Evolutionary conservation across 768 basidiomycete genomes (phyloP).

Genomic region (Cyclocybe cylindracea): DNA sequence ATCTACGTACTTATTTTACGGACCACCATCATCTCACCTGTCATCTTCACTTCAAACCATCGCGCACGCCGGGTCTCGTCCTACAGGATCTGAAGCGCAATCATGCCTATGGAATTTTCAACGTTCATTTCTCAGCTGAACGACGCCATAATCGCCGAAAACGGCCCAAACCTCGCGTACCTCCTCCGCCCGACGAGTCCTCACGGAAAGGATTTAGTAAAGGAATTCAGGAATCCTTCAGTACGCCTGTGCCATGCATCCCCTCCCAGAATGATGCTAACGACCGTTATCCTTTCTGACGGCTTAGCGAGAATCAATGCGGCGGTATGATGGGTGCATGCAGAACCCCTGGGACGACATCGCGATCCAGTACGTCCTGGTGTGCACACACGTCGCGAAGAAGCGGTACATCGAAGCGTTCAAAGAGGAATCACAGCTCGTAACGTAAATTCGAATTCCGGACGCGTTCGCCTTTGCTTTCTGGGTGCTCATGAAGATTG

Average conservation of each 20-base stretch:
- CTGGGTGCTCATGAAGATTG: not conserved
- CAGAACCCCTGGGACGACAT: constrained; percentile 85
- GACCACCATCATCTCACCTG: no score
- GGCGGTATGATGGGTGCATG: constrained; percentile 61
- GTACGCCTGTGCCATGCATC: constrained; percentile 23
- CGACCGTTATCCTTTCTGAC: constrained; percentile 10
- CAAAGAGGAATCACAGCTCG: constrained; percentile 74
- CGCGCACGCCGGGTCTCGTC: no score
- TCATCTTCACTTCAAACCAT: no score
- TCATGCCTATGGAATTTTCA: constrained; percentile 56
- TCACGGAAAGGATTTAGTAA: constrained; percentile 75
- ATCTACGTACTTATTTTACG: no score
- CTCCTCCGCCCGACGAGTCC: constrained; percentile 76
- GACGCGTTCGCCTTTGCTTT: no score
- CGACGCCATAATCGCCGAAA: constrained; percentile 59
- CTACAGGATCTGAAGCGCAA: no score
- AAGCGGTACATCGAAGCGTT: constrained; percentile 73
- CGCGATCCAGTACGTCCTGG: constrained; percentile 78
- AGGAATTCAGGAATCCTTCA: constrained; percentile 65
- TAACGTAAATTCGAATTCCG: constrained; percentile 55
- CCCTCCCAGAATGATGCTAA: not conserved
- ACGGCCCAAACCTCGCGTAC: constrained; percentile 71
- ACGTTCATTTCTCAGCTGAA: constrained; percentile 61
- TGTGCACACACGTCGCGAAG: constrained; percentile 69
- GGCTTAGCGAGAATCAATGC: constrained; percentile 37